phyloP scores from a whole-genome alignment of 306 rosid genomes.

The Rosa rugosa region DNA sequence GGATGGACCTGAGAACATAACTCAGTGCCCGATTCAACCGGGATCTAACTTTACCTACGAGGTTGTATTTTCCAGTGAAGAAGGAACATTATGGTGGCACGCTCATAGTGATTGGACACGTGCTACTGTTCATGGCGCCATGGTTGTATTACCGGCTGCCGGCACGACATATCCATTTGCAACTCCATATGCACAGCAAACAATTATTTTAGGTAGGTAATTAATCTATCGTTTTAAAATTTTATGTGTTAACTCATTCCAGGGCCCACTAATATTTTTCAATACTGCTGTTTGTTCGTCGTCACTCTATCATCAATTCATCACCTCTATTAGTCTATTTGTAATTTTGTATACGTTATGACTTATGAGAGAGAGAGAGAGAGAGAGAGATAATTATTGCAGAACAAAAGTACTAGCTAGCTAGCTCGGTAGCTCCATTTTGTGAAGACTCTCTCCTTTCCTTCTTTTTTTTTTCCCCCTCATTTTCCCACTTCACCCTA shows the following conservation, averaged over 20 bases:
- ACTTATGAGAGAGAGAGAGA: too few species aligned
- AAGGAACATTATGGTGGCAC: conserved; percentile 36
- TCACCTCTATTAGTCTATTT: background rate
- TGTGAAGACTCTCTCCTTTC: too few species aligned
- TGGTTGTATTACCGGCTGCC: conserved; percentile 4
- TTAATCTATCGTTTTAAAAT: background rate
- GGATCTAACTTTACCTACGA: conserved; percentile 15
- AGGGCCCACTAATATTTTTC: background rate
- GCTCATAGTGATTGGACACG: conserved; percentile 32
- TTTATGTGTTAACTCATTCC: background rate
- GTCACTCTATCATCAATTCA: background rate
- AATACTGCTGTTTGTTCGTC: background rate
- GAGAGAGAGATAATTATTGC: too few species aligned
- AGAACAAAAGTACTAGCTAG: too few species aligned
- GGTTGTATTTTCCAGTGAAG: conserved; percentile 21
- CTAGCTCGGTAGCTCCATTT: too few species aligned
- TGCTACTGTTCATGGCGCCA: conserved; percentile 28
- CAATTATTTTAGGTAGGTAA: conserved; percentile 19
- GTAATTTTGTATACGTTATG: background rate
- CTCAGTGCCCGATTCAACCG: conserved; percentile 31
- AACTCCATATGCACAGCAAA: conserved; percentile 8
- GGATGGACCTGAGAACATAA: conserved; percentile 27
- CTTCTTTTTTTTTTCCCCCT: too few species aligned
- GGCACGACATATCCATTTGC: conserved; percentile 20
- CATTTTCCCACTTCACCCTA: too few species aligned